A percentile compares a stretch with the other conserved stretches of the same genome.
Conservation (phyloP, 805 yeast species). For the Torulaspora quercuum region DNA sequence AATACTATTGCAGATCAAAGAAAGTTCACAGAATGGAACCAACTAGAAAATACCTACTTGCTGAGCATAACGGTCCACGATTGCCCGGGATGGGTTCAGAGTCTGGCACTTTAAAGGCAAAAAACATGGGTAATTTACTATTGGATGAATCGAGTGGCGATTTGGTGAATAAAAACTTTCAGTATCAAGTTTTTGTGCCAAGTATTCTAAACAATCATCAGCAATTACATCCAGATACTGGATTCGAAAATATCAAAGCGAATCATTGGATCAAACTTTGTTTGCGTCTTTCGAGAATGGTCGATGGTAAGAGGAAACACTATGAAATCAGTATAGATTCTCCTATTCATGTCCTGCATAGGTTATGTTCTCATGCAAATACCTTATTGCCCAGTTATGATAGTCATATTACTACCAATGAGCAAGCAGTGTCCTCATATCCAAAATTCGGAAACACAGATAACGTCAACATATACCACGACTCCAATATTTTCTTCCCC, state of each 20-base stretch:
- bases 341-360: constrained; percentile 79
- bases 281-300: constrained; percentile 67
- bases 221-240: constrained; percentile 80
- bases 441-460: constrained; percentile 21
- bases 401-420: constrained; percentile 20
- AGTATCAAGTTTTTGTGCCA: constrained; percentile 84
- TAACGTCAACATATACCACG: constrained; percentile 29
- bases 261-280: constrained; percentile 96
- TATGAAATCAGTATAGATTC: constrained; percentile 94
- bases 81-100: constrained; percentile 34
- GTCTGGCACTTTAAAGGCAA: constrained; percentile 35
- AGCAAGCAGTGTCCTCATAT: constrained; percentile 15
- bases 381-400: constrained; percentile 74
- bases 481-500: constrained; percentile 42
- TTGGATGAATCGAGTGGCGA: constrained; percentile 49
- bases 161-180: constrained; percentile 71
- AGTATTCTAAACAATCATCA: constrained; percentile 54
- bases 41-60: constrained; percentile 66
- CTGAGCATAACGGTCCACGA: constrained; percentile 74
- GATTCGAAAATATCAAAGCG: constrained; percentile 71
- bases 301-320: constrained; percentile 73
- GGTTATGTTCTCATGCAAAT: constrained; percentile 75
- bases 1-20: constrained; percentile 80
- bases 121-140: constrained; percentile 42
- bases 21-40: constrained; percentile 94